Percentiles rank a stretch among this genome's conserved stretches.
These are phyloP conservation scores for Mucor irregularis DNA, from an alignment of 371 early-diverging fungal species.

Conservation along the genomic window DNA sequence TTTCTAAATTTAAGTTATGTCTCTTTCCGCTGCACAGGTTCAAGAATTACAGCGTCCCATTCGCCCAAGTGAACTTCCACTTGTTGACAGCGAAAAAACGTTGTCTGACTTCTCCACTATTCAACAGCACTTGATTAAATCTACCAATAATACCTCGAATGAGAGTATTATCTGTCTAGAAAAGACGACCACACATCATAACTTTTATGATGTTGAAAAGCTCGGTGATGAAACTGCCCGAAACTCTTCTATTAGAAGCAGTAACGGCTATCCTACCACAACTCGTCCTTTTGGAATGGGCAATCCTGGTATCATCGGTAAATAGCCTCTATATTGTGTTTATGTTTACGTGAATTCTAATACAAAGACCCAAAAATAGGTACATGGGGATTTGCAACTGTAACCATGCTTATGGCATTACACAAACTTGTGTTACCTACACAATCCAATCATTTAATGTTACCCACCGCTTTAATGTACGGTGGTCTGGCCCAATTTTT, in stretches of 20 bases:
- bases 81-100: conserved; percentile 13
- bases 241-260: not conserved
- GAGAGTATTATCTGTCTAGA: conserved; percentile 3
- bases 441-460: conserved; percentile 6
- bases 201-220: conserved; percentile 6
- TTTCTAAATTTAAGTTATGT: too few relatives aligned
- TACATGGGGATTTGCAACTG: conserved; percentile 14
- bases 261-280: not conserved
- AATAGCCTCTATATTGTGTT: not conserved
- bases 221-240: not conserved
- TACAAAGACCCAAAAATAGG: not conserved
- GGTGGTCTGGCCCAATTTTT: conserved; percentile 29
- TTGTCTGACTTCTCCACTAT: conserved; percentile 5
- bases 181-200: conserved; percentile 5
- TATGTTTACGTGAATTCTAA: not conserved
- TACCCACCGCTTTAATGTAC: conserved; percentile 12
- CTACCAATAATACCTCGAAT: not conserved
- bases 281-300: conserved; percentile 8
- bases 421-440: conserved; percentile 15
- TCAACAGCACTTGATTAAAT: conserved; percentile 7
- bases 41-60: too few relatives aligned
- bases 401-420: conserved; percentile 12
- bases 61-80: not conserved
- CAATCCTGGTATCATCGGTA: conserved; percentile 15
- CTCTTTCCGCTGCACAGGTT: too few relatives aligned